These are phyloP conservation scores for Penicillium ucsense DNA, from an alignment of 495 filamentous ascomycete genomes.

Conservation along the genomic window DNA sequence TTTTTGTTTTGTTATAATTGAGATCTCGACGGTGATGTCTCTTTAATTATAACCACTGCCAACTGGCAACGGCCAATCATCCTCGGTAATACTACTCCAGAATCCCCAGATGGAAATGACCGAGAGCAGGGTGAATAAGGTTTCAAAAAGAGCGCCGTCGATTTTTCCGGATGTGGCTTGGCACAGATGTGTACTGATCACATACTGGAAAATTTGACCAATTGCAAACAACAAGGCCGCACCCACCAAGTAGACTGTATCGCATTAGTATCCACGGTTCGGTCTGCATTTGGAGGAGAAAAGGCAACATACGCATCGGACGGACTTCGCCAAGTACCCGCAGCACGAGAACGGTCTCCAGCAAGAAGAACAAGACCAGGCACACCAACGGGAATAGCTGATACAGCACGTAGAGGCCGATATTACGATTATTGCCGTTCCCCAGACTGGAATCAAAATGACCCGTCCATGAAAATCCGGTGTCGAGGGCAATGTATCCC, in stretches of 20 bases:
- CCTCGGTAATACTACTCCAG: conserved; percentile 98
- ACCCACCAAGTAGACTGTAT: conserved; percentile 58
- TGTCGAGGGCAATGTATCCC: conserved; percentile 93
- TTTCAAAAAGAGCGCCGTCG: conserved; percentile 88
- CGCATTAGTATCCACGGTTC: background rate
- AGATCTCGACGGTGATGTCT: background rate
- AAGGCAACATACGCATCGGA: conserved; percentile 62
- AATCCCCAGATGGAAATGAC: conserved; percentile 84
- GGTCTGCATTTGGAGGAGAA: background rate
- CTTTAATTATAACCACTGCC: conserved; percentile 37
- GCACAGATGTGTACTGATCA: conserved; percentile 86
- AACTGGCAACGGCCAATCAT: conserved; percentile 83
- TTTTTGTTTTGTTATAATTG: too few species aligned
- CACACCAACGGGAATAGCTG: conserved; percentile 86
- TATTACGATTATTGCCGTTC: conserved; percentile 53
- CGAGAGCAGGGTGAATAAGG: conserved; percentile 76
- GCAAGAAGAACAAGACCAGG: conserved; percentile 68
- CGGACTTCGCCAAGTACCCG: conserved; percentile 73
- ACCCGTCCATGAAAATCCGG: conserved; percentile 74
- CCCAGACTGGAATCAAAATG: conserved; percentile 53
- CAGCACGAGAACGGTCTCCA: conserved; percentile 76
- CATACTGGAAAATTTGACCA: conserved; percentile 92
- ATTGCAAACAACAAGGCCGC: conserved; percentile 78
- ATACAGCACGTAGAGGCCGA: conserved; percentile 88
- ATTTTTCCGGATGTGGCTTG: conserved; percentile 71